phyloP scores from a whole-genome alignment of 306 rosid genomes.

The Argentina anserina region DNA sequence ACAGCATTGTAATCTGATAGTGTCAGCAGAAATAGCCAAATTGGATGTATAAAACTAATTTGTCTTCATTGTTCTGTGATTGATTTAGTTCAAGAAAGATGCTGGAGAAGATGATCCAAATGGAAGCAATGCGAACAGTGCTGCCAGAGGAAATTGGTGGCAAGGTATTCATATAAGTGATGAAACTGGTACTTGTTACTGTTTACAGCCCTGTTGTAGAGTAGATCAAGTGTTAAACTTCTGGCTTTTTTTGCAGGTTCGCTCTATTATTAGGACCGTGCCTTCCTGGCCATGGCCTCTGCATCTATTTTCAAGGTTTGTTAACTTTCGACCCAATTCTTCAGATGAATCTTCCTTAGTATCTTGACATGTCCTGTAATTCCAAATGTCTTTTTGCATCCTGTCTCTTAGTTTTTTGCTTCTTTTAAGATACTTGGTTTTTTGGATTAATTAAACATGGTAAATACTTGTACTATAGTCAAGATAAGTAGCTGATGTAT shows the following conservation, averaged over 20 bases:
- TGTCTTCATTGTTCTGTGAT: neutral
- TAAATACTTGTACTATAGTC: neutral
- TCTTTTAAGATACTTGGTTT: neutral
- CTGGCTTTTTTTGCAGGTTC: conserved; percentile 36
- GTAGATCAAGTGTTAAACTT: neutral
- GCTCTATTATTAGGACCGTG: conserved; percentile 48
- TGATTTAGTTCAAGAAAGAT: conserved; percentile 36
- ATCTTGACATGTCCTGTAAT: neutral
- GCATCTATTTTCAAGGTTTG: conserved; percentile 41
- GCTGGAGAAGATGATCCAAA: conserved; percentile 47
- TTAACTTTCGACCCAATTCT: neutral
- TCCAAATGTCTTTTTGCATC: neutral
- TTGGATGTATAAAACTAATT: conserved; percentile 10
- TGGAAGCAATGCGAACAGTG: conserved; percentile 38
- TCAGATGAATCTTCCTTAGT: neutral
- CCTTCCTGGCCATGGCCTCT: conserved; percentile 26
- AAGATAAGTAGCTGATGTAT: conserved; percentile 3
- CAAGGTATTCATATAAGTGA: conserved; percentile 33
- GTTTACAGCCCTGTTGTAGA: neutral
- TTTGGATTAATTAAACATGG: conserved; percentile 7
- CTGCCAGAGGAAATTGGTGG: conserved; percentile 63
- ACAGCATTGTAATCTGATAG: conserved; percentile 3
- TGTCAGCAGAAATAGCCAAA: conserved; percentile 3
- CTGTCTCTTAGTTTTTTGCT: neutral
- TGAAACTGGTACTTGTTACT: neutral